A percentile compares a stretch with the other conserved stretches of the same genome.
phyloP scores from a whole-genome alignment of 2,329 filamentous ascomycete species.

The Scleromitrula shiraiana region DNA sequence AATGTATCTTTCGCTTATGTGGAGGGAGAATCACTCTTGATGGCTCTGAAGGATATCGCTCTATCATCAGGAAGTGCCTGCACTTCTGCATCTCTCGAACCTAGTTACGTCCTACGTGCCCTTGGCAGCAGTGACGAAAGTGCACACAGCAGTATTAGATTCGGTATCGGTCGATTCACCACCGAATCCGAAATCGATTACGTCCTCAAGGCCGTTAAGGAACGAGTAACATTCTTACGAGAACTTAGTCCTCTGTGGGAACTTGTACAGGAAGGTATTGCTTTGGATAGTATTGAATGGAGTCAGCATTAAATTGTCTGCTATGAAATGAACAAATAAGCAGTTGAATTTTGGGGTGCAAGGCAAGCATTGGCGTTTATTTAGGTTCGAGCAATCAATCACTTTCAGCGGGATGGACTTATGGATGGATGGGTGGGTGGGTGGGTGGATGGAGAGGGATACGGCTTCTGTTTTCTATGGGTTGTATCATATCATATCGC shows the following conservation, averaged over 20 bases:
- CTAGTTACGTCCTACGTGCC: conserved; percentile 89
- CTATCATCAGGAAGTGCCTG: conserved; percentile 94
- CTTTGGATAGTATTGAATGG: conserved; percentile 95
- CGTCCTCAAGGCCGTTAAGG: conserved; percentile 85
- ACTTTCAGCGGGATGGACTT: not conserved
- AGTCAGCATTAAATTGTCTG: conserved; percentile 68
- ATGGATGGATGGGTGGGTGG: too few relatives aligned
- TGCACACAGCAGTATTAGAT: conserved; percentile 94
- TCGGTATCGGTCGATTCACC: conserved; percentile 95
- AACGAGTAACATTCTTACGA: conserved; percentile 84
- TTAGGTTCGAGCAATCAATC: too few relatives aligned
- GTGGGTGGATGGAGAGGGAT: too few relatives aligned
- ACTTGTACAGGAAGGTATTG: conserved; percentile 91
- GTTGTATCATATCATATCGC: not conserved
- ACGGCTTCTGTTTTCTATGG: too few relatives aligned
- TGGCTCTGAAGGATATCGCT: conserved; percentile 97
- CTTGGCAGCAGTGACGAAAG: conserved; percentile 95
- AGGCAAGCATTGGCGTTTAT: conserved; percentile 3
- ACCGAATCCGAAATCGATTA: conserved; percentile 95
- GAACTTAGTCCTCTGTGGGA: conserved; percentile 97
- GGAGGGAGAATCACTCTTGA: conserved; percentile 93
- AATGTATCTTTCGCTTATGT: conserved; percentile 99
- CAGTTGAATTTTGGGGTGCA: not conserved
- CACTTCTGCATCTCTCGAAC: conserved; percentile 92
- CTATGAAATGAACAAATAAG: too few relatives aligned